These are phyloP conservation scores for Solanum boliviense DNA, from an alignment of 257 asterid species.

Conservation along the genomic window DNA sequence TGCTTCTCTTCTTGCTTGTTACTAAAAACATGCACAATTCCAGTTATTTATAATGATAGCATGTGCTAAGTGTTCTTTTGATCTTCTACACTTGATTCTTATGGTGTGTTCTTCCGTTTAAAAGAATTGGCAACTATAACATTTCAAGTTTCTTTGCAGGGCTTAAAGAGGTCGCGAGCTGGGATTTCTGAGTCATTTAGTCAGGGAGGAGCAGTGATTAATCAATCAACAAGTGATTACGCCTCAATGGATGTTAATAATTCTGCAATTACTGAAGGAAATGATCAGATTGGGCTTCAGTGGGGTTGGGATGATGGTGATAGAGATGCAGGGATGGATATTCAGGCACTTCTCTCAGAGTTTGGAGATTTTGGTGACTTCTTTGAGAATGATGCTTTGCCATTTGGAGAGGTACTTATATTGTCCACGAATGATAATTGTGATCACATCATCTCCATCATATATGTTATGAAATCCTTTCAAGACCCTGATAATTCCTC, in stretches of 20 bases:
- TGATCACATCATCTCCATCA: background rate
- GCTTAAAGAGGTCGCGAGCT: slow-evolving; percentile 60
- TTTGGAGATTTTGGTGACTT: slow-evolving; percentile 98
- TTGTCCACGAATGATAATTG: background rate
- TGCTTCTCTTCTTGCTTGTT: background rate
- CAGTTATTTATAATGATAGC: background rate
- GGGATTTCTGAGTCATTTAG: slow-evolving; percentile 77
- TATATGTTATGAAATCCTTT: background rate
- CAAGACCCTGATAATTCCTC: background rate
- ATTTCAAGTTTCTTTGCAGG: slow-evolving; percentile 28
- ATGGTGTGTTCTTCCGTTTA: background rate
- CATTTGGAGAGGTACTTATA: slow-evolving; percentile 85
- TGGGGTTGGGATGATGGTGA: slow-evolving; percentile 98
- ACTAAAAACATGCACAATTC: background rate
- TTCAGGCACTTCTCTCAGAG: slow-evolving; percentile 80
- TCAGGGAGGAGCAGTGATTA: slow-evolving; percentile 66
- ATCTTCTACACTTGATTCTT: background rate
- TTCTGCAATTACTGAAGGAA: slow-evolving; percentile 40
- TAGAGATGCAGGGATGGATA: slow-evolving; percentile 70
- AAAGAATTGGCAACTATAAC: background rate
- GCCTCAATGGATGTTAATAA: slow-evolving; percentile 61
- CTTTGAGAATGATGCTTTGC: slow-evolving; percentile 73
- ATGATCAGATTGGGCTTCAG: slow-evolving; percentile 45
- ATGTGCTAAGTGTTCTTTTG: background rate
- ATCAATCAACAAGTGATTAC: slow-evolving; percentile 62